These are phyloP conservation scores for Debaryomyces udenii DNA, from an alignment of 1,139 yeast genomes.

Conservation along the genomic window DNA sequence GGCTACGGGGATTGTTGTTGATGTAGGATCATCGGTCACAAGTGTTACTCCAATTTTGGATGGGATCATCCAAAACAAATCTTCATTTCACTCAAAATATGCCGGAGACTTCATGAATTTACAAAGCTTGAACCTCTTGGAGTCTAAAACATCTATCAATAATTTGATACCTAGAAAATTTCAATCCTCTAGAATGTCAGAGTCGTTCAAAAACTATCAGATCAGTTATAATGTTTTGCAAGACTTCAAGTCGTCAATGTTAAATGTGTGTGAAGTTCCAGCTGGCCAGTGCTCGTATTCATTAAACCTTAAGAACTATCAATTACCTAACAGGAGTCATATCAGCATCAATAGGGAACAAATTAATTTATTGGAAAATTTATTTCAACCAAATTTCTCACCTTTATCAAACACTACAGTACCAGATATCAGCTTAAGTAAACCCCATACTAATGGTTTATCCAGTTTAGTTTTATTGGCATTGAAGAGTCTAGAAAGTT, in stretches of 20 bases:
- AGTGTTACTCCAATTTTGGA: slow-evolving; percentile 73
- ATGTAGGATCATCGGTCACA: slow-evolving; percentile 63
- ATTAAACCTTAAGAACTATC: slow-evolving; percentile 37
- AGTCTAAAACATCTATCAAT: slow-evolving; percentile 29
- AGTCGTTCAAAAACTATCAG: slow-evolving; percentile 52
- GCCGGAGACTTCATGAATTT: slow-evolving; percentile 73
- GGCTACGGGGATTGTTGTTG: slow-evolving; percentile 68
- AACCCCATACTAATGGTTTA: slow-evolving; percentile 45
- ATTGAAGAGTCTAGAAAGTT: slow-evolving; percentile 39
- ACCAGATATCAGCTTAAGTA: slow-evolving; percentile 43
- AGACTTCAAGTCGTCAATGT: slow-evolving; percentile 52
- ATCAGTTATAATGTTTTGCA: slow-evolving; percentile 43
- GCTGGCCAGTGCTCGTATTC: slow-evolving; percentile 18
- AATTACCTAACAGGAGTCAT: slow-evolving; percentile 49
- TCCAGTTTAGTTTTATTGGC: slow-evolving; percentile 43
- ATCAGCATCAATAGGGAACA: slow-evolving; percentile 46
- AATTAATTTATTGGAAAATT: slow-evolving; percentile 50
- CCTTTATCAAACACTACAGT: slow-evolving; percentile 32
- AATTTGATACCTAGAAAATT: slow-evolving; percentile 32
- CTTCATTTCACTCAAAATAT: slow-evolving; percentile 59
- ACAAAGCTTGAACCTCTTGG: slow-evolving; percentile 49
- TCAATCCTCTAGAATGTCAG: slow-evolving; percentile 26
- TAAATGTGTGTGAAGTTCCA: slow-evolving; percentile 33
- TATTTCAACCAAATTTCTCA: slow-evolving; percentile 56
- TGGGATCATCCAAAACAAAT: slow-evolving; percentile 65